Conservation (phyloP, 768 basidiomycete genomes). For the Hypsizygus marmoreus region DNA sequence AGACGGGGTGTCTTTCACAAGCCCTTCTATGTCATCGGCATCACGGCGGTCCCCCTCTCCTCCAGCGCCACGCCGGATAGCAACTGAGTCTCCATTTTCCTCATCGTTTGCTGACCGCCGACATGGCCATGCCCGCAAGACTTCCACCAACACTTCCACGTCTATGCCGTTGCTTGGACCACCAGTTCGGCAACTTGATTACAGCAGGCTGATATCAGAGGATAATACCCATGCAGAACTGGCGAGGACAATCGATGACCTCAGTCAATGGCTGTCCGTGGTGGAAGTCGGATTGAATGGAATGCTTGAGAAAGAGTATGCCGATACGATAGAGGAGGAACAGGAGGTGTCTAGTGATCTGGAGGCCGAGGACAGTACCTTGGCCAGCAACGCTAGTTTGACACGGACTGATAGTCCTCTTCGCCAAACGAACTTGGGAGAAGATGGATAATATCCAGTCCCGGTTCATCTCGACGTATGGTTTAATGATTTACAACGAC, state of each 20-base stretch:
- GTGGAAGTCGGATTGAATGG: slow-evolving; percentile 72
- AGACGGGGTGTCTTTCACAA: slow-evolving; percentile 21
- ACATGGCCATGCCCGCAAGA: slow-evolving; percentile 12
- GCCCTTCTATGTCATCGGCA: slow-evolving; percentile 38
- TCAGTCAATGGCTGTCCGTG: slow-evolving; percentile 73
- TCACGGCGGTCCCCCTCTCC: slow-evolving; percentile 33
- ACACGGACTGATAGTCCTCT: slow-evolving; percentile 1
- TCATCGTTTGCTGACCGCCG: slow-evolving; percentile 19
- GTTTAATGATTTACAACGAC: too few relatives aligned
- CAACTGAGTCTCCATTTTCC: slow-evolving; percentile 20
- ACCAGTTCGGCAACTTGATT: slow-evolving; percentile 67
- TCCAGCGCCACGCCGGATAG: slow-evolving; percentile 23
- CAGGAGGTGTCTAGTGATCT: slow-evolving; percentile 39
- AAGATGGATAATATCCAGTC: slow-evolving; percentile 5
- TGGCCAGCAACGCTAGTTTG: too few relatives aligned
- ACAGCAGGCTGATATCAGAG: slow-evolving; percentile 51
- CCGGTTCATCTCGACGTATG: slow-evolving; percentile 13
- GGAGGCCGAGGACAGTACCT: slow-evolving; percentile 11
- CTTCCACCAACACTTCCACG: slow-evolving; percentile 28
- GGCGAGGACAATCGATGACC: slow-evolving; percentile 69
- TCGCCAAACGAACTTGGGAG: slow-evolving; percentile 4
- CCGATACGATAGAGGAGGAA: slow-evolving; percentile 66
- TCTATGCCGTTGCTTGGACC: slow-evolving; percentile 38
- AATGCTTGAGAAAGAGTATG: slow-evolving; percentile 56
- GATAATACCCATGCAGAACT: slow-evolving; percentile 71